Conservation (phyloP, 495 filamentous ascomycete species). For the Xylona heveae region DNA sequence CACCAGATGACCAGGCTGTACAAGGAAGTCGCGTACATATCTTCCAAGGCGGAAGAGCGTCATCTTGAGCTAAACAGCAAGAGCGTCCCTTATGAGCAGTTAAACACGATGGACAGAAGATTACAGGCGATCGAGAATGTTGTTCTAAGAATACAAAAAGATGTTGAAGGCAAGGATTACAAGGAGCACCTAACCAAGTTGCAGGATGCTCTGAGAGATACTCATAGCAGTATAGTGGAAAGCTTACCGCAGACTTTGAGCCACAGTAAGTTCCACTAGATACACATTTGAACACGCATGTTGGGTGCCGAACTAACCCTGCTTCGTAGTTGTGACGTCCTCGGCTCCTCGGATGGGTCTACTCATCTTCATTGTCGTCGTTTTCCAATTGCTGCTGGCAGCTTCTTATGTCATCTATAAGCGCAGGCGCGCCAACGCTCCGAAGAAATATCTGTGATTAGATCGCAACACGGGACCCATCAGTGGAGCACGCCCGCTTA, state of each 20-base stretch:
- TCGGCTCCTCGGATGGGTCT: constrained; percentile 44
- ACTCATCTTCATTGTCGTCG: constrained; percentile 54
- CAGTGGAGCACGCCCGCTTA: no score
- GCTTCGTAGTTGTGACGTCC: constrained; percentile 30
- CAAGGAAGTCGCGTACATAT: constrained; percentile 4
- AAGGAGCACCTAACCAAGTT: constrained; percentile 45
- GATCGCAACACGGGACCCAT: no score
- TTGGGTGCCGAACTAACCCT: background rate
- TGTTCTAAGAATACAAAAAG: constrained; percentile 32
- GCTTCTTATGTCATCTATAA: constrained; percentile 64
- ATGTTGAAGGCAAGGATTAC: constrained; percentile 54
- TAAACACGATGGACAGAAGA: constrained; percentile 31
- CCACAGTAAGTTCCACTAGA: constrained; percentile 18
- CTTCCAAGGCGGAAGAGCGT: background rate
- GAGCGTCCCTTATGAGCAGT: constrained; percentile 24
- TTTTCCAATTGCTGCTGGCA: constrained; percentile 49
- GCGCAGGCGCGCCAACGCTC: constrained; percentile 44
- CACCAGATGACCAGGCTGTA: constrained; percentile 25
- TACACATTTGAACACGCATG: constrained; percentile 9
- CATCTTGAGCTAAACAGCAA: constrained; percentile 7
- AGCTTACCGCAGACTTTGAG: constrained; percentile 29
- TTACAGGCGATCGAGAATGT: constrained; percentile 35
- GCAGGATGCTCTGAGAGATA: constrained; percentile 48
- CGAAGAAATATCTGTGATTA: constrained; percentile 94
- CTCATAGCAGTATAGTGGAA: constrained; percentile 44